These are phyloP conservation scores for Penicillium corylophilum DNA, from an alignment of 2,329 filamentous ascomycete genomes.

Conservation along the genomic window DNA sequence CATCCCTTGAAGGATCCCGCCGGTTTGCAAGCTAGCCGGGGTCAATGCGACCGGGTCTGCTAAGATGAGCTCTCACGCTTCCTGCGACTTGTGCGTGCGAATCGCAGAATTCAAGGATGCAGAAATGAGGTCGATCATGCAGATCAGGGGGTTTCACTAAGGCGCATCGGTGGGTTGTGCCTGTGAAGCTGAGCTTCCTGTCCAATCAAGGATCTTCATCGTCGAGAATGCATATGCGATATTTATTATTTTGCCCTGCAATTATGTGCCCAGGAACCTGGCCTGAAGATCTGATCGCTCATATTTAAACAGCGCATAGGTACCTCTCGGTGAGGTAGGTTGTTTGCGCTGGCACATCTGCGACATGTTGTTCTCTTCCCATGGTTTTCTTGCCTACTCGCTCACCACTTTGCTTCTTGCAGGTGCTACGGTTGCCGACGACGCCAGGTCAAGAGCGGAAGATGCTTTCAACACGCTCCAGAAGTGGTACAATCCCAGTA, in stretches of 20 bases:
- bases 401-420: conserved; percentile 10
- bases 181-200: neutral
- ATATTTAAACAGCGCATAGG: conserved; percentile 15
- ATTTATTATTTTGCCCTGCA: conserved; percentile 8
- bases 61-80: neutral
- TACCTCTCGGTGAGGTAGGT: neutral
- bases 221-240: conserved; percentile 19
- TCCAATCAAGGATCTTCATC: conserved; percentile 18
- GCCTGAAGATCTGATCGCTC: neutral
- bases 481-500: conserved; percentile 59
- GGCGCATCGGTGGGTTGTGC: conserved; percentile 12
- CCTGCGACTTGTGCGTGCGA: neutral
- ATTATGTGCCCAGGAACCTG: conserved; percentile 10
- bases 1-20: conserved; percentile 11
- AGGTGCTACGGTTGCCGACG: conserved; percentile 9
- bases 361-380: conserved; percentile 14
- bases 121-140: conserved; percentile 15
- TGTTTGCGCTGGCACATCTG: neutral
- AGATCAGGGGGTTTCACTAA: conserved; percentile 16
- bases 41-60: conserved; percentile 1
- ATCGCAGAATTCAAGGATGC: neutral
- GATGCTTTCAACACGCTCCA: conserved; percentile 51
- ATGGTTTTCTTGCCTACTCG: conserved; percentile 5
- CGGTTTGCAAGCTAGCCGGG: conserved; percentile 7
- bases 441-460: conserved; percentile 14